phyloP scores from a whole-genome alignment of 1,284 basidiomycete species.

The Amylostereum areolatum region DNA sequence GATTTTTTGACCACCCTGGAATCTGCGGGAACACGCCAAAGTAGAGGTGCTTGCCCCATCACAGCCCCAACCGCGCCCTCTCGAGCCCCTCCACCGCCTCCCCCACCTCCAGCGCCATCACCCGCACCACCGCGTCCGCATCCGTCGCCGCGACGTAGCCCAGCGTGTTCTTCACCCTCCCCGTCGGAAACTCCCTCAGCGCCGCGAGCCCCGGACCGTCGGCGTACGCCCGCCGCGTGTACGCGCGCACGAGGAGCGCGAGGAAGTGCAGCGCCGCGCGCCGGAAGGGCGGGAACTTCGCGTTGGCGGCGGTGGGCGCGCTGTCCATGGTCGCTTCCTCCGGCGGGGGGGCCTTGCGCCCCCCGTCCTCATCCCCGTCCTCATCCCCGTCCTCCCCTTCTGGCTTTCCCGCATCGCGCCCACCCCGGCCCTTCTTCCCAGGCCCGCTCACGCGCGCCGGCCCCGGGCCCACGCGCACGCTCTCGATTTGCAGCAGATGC shows the following conservation, averaged over 20 bases:
- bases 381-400: constrained; percentile 15
- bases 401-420: constrained; percentile 10
- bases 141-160: constrained; percentile 72
- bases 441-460: constrained; percentile 4
- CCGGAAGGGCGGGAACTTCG: constrained; percentile 74
- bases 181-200: constrained; percentile 34
- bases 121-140: constrained; percentile 63
- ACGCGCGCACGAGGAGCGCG: constrained; percentile 53
- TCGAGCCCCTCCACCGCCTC: constrained; percentile 52
- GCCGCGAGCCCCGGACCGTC: constrained; percentile 16
- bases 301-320: constrained; percentile 47
- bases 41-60: no score
- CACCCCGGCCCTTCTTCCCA: neutral
- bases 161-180: constrained; percentile 57
- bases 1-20: no score
- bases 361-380: no score
- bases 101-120: constrained; percentile 73
- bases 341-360: constrained; percentile 8
- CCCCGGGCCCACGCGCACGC: constrained; percentile 27
- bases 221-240: constrained; percentile 43
- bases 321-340: constrained; percentile 37
- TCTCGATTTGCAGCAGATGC: constrained; percentile 78
- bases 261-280: constrained; percentile 81
- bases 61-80: constrained; percentile 22
- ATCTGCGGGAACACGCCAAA: no score